Evolutionary conservation across 352 stramenopile genomes (phyloP).

Genomic region (Phytophthora cajani): DNA sequence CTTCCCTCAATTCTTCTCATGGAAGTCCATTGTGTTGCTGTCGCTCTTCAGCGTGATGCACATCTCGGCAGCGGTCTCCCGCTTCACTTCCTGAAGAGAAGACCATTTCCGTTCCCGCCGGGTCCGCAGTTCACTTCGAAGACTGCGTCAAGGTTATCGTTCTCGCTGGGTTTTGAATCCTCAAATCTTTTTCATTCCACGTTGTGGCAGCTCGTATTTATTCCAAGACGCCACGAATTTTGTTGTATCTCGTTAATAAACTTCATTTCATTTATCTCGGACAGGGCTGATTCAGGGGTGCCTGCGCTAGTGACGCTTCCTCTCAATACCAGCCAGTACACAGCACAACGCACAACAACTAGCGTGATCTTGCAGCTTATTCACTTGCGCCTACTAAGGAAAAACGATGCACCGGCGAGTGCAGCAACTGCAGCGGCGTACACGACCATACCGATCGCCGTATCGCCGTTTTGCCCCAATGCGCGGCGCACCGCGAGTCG

Average conservation of each 20-base stretch:
- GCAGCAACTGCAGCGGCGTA: slow-evolving; percentile 79
- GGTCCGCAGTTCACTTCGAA: slow-evolving; percentile 10
- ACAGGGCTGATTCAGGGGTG: neutral
- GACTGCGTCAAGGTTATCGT: slow-evolving; percentile 8
- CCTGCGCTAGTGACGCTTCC: neutral
- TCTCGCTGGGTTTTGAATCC: slow-evolving; percentile 25
- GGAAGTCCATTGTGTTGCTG: slow-evolving; percentile 78
- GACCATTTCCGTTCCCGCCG: neutral
- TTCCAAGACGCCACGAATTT: slow-evolving; percentile 31
- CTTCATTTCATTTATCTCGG: slow-evolving; percentile 23
- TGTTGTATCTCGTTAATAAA: slow-evolving; percentile 29
- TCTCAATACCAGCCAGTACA: neutral
- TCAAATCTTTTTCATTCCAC: slow-evolving; percentile 8
- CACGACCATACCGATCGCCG: slow-evolving; percentile 75
- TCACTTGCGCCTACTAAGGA: slow-evolving; percentile 74
- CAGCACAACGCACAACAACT: slow-evolving; percentile 10
- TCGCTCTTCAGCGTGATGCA: slow-evolving; percentile 66
- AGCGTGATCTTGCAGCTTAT: neutral
- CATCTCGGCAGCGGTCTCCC: slow-evolving; percentile 61
- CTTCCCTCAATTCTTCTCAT: slow-evolving; percentile 79
- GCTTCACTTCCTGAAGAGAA: slow-evolving; percentile 46
- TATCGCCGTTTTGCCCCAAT: slow-evolving; percentile 55
- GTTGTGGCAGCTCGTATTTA: slow-evolving; percentile 44
- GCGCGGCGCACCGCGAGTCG: slow-evolving; percentile 51
- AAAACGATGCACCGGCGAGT: slow-evolving; percentile 81